phyloP scores from a whole-genome alignment of 768 basidiomycete genomes.

The Xerocomellus chrysenteron region DNA sequence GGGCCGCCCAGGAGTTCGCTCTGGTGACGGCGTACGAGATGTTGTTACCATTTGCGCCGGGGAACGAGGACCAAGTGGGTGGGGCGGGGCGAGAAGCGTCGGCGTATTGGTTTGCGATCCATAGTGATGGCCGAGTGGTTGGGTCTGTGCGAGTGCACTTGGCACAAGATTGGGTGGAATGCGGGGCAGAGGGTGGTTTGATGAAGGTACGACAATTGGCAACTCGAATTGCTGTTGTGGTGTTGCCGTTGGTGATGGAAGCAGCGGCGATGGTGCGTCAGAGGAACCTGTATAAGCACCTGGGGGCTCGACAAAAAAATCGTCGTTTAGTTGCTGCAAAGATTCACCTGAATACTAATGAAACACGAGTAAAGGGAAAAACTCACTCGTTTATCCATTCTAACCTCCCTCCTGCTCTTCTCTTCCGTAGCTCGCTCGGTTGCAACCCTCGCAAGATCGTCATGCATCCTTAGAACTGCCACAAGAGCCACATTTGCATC shows the following conservation, averaged over 20 bases:
- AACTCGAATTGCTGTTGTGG: constrained; percentile 34
- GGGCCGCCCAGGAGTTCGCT: constrained; percentile 31
- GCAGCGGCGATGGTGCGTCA: constrained; percentile 27
- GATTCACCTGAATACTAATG: constrained; percentile 19
- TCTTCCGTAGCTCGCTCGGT: constrained; percentile 57
- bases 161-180: constrained; percentile 32
- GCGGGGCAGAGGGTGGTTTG: constrained; percentile 40
- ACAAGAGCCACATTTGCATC: constrained; percentile 71
- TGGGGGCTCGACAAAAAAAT: constrained; percentile 21
- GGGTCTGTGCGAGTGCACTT: constrained; percentile 12
- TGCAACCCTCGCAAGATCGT: constrained; percentile 72
- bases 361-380: constrained; percentile 21
- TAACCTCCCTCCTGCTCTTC: constrained; percentile 64
- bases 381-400: constrained; percentile 63
- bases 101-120: constrained; percentile 29
- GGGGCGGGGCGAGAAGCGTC: constrained; percentile 59
- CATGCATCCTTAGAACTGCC: constrained; percentile 68
- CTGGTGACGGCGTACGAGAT: constrained; percentile 74
- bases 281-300: constrained; percentile 27
- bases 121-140: constrained; percentile 16
- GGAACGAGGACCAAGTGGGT: constrained; percentile 71
- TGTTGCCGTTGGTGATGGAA: constrained; percentile 27
- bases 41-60: constrained; percentile 46
- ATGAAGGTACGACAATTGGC: constrained; percentile 31
- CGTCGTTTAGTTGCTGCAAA: constrained; percentile 25